These are phyloP conservation scores for Juglanconis oblonga DNA, from an alignment of 2,329 filamentous ascomycete genomes.

Conservation along the genomic window DNA sequence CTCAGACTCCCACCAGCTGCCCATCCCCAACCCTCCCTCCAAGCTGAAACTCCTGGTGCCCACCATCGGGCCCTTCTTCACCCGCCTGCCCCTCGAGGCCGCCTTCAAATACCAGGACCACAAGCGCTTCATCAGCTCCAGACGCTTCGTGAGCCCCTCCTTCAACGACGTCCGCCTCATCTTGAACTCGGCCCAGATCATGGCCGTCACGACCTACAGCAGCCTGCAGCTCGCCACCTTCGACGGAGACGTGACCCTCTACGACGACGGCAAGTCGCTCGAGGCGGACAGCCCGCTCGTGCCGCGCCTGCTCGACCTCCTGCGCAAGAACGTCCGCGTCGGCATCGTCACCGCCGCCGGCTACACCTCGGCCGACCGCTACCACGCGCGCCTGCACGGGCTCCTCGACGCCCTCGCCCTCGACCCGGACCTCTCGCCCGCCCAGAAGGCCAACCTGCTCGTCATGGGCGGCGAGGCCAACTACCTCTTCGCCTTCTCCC, in stretches of 20 bases:
- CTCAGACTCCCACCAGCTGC: not conserved
- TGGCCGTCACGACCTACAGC: constrained; percentile 76
- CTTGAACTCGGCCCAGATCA: constrained; percentile 90
- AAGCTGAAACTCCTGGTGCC: constrained; percentile 93
- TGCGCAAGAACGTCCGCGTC: constrained; percentile 75
- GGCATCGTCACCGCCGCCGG: constrained; percentile 97
- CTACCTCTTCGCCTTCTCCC: constrained; percentile 82
- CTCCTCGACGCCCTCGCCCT: constrained; percentile 74
- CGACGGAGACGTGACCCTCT: constrained; percentile 95
- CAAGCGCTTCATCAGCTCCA: constrained; percentile 80
- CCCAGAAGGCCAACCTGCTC: constrained; percentile 75
- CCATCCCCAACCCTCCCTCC: constrained; percentile 58
- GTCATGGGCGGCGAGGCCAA: constrained; percentile 96
- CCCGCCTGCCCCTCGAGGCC: constrained; percentile 77
- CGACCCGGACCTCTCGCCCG: constrained; percentile 55
- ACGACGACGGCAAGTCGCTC: constrained; percentile 82
- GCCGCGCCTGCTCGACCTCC: constrained; percentile 62
- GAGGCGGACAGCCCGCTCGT: constrained; percentile 76
- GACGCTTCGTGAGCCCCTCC: constrained; percentile 89
- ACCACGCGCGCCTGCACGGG: constrained; percentile 83
- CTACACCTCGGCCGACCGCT: constrained; percentile 82
- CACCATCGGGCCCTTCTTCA: constrained; percentile 91
- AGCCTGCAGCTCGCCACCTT: constrained; percentile 86
- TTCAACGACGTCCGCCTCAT: constrained; percentile 96
- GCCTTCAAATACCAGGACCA: constrained; percentile 90